Evolutionary conservation across 1,284 basidiomycete genomes (phyloP).

Genomic region (Melampsora medusae): DNA sequence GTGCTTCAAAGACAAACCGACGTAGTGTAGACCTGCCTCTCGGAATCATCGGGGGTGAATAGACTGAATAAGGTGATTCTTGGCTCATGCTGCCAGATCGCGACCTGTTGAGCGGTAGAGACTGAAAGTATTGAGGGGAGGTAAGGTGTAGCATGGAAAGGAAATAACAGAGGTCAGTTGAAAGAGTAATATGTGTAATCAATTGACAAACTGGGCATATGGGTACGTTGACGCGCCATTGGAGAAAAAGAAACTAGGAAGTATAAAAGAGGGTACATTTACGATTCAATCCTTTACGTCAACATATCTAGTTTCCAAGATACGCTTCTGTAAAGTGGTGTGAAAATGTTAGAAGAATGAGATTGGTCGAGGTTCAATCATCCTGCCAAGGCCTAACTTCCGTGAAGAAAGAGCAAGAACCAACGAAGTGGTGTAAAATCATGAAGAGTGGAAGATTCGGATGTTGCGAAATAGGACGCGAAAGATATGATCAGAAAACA

Average conservation of each 20-base stretch:
- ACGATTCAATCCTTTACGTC: conserved; percentile 13
- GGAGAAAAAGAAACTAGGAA: background rate
- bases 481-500: background rate
- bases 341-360: background rate
- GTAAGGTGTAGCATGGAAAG: background rate
- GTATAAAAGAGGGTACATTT: conserved; percentile 7
- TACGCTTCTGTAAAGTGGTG: conserved; percentile 10
- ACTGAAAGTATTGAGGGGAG: background rate
- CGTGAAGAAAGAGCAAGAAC: conserved; percentile 11
- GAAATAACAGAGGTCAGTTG: background rate
- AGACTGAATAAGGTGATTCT: background rate
- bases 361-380: background rate
- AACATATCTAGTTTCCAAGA: conserved; percentile 16
- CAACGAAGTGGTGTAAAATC: background rate
- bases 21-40: conserved; percentile 19
- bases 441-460: background rate
- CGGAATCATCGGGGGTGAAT: conserved; percentile 7
- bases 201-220: background rate
- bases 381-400: background rate
- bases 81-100: background rate
- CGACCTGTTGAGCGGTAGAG: background rate
- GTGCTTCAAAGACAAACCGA: conserved; percentile 15
- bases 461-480: background rate
- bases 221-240: background rate
- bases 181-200: background rate